phyloP scores from a whole-genome alignment of 2,329 filamentous ascomycete genomes.

The Volutella citrinella region DNA sequence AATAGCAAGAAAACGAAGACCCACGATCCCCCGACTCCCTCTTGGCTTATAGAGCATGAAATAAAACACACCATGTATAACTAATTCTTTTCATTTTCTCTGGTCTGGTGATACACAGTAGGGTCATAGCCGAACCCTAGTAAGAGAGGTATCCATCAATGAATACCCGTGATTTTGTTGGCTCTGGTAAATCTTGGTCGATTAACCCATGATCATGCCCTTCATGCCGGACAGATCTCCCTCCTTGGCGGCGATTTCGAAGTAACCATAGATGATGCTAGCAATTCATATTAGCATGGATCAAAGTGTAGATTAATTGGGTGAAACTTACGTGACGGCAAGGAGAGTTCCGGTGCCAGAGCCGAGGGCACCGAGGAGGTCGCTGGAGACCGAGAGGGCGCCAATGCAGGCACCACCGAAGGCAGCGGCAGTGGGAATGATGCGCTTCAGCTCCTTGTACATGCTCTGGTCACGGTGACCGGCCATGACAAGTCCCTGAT shows the following conservation, averaged over 20 bases:
- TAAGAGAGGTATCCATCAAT: neutral
- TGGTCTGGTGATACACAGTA: conserved; percentile 8
- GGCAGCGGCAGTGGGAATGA: conserved; percentile 95
- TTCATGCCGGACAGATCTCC: conserved; percentile 86
- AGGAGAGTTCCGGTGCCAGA: conserved; percentile 97
- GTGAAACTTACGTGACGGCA: conserved; percentile 86
- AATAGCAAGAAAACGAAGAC: conserved; percentile 20
- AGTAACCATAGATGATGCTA: conserved; percentile 99
- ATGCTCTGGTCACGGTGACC: conserved; percentile 99
- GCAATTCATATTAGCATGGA: too few species aligned
- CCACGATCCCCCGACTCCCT: conserved; percentile 24
- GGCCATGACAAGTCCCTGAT: conserved; percentile 98
- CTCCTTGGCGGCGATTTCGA: conserved; percentile 98
- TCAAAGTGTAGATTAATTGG: too few species aligned
- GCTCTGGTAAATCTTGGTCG: conserved; percentile 10
- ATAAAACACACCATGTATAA: conserved; percentile 25
- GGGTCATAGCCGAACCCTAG: neutral
- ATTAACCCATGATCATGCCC: conserved; percentile 69
- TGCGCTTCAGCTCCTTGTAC: conserved; percentile 99
- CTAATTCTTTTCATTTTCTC: conserved; percentile 22
- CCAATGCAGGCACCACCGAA: conserved; percentile 99
- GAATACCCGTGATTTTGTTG: conserved; percentile 17
- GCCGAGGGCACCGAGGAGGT: conserved; percentile 92
- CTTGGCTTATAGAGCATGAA: conserved; percentile 15
- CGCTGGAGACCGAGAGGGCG: conserved; percentile 90